These are phyloP conservation scores for Monascus purpureus DNA, from an alignment of 495 filamentous ascomycete species.

Conservation along the genomic window DNA sequence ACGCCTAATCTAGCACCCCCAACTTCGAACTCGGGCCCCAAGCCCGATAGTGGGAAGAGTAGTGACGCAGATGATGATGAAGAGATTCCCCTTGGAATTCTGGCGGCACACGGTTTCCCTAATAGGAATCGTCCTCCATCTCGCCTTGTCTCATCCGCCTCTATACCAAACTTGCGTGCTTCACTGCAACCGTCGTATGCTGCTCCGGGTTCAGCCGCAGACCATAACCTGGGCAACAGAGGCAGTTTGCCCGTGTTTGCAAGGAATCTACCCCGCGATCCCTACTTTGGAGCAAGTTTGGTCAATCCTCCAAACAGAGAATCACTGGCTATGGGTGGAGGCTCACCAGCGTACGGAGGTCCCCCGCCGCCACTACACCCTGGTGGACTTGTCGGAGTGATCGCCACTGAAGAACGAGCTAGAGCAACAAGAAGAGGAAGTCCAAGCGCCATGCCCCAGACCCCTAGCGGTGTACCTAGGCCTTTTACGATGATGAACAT, in stretches of 20 bases:
- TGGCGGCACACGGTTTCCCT: constrained; percentile 88
- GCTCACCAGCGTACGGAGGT: constrained; percentile 26
- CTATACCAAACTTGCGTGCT: constrained; percentile 36
- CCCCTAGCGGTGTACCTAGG: constrained; percentile 22
- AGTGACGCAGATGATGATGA: constrained; percentile 66
- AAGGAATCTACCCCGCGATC: constrained; percentile 72
- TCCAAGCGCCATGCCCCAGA: constrained; percentile 37
- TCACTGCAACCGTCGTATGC: constrained; percentile 22
- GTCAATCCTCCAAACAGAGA: constrained; percentile 64
- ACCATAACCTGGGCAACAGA: constrained; percentile 25
- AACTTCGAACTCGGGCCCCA: constrained; percentile 20
- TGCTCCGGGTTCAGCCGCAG: constrained; percentile 26
- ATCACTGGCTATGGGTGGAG: constrained; percentile 55
- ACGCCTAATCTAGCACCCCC: constrained; percentile 27
- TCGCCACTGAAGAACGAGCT: constrained; percentile 69
- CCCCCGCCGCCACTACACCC: constrained; percentile 28
- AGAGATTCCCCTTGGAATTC: constrained; percentile 74
- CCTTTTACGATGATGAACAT: constrained; percentile 34
- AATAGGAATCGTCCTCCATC: constrained; percentile 67
- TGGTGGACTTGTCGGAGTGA: constrained; percentile 81
- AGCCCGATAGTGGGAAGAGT: constrained; percentile 30
- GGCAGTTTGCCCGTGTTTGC: constrained; percentile 69
- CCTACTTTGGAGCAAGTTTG: constrained; percentile 72
- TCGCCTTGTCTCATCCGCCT: constrained; percentile 48
- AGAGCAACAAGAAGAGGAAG: constrained; percentile 67